Conservation (phyloP, 2,329 filamentous ascomycete species). For the Diaporthe sp. region DNA sequence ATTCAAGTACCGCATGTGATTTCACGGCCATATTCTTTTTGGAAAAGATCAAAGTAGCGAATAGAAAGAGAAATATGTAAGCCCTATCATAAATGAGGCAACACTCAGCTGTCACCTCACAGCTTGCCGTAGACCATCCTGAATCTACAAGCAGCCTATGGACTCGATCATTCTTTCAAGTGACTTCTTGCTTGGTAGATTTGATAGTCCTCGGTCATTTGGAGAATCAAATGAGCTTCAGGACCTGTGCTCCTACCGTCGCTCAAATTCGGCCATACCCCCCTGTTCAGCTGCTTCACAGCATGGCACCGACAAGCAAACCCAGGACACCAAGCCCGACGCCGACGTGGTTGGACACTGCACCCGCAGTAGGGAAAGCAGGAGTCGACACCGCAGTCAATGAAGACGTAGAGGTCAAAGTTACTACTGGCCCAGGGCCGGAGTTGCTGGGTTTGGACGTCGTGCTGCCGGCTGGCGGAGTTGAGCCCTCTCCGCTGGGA, state of each 20-base stretch:
- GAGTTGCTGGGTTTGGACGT: not conserved
- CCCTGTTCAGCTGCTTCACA: slow-evolving; percentile 48
- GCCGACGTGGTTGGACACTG: slow-evolving; percentile 47
- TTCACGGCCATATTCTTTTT: not conserved
- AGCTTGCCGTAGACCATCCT: not conserved
- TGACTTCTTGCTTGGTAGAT: not conserved
- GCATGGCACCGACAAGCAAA: slow-evolving; percentile 54
- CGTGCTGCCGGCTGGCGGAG: not conserved
- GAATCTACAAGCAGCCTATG: too few relatives aligned
- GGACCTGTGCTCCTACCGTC: not conserved
- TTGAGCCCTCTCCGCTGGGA: not conserved
- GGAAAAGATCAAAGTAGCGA: not conserved
- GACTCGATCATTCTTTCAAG: not conserved
- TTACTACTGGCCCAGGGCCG: not conserved
- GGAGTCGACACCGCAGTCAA: not conserved
- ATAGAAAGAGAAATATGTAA: too few relatives aligned
- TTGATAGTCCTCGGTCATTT: not conserved
- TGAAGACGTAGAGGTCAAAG: slow-evolving; percentile 18
- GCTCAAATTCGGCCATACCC: not conserved
- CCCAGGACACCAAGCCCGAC: slow-evolving; percentile 54
- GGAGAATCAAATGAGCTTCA: not conserved
- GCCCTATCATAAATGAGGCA: not conserved
- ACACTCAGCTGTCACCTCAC: not conserved
- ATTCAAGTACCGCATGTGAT: too few relatives aligned
- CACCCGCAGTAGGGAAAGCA: slow-evolving; percentile 42